These are phyloP conservation scores for Fagopyrum homotropicum DNA, from an alignment of 148 eudicot genomes.

Conservation along the genomic window DNA sequence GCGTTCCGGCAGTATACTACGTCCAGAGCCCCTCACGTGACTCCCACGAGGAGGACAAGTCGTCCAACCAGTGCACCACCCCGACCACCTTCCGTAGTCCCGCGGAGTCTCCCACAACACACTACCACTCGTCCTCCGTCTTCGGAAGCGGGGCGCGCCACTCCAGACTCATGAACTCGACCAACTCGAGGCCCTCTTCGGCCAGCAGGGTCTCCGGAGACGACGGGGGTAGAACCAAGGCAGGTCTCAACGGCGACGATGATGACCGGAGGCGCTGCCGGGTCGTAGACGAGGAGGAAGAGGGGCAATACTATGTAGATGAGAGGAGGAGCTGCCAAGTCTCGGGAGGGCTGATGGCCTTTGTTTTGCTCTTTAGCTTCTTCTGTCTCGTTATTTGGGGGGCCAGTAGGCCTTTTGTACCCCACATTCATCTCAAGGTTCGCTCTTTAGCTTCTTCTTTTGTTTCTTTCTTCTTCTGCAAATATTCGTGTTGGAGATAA, in stretches of 20 bases:
- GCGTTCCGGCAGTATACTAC: slow-evolving; percentile 21
- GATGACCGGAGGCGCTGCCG: slow-evolving; percentile 17
- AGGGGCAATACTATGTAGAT: slow-evolving; percentile 23
- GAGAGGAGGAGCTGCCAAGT: slow-evolving; percentile 18
- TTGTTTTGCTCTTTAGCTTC: slow-evolving; percentile 23
- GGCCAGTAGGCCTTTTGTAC: slow-evolving; percentile 41
- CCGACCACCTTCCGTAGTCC: slow-evolving; percentile 29
- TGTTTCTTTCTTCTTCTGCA: too few species aligned
- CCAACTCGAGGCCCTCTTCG: slow-evolving; percentile 16
- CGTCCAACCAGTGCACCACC: slow-evolving; percentile 22
- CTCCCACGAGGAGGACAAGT: slow-evolving; percentile 49
- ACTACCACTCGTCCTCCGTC: slow-evolving; percentile 19
- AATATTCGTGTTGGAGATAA: too few species aligned
- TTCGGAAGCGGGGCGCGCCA: slow-evolving; percentile 11
- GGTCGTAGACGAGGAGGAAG: slow-evolving; percentile 32
- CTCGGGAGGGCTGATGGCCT: slow-evolving; percentile 19
- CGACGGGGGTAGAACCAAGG: slow-evolving; percentile 17
- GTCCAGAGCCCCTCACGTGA: slow-evolving; percentile 48
- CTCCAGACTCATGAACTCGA: neutral
- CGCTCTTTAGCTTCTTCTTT: neutral
- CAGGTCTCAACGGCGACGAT: slow-evolving; percentile 24
- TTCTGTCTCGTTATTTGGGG: slow-evolving; percentile 57
- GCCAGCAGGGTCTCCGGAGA: slow-evolving; percentile 33
- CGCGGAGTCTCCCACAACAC: slow-evolving; percentile 28
- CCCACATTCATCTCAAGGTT: slow-evolving; percentile 53